Base-by-base conservation (phyloP, 768 basidiomycete species). In the Trametes maxima region DNA sequence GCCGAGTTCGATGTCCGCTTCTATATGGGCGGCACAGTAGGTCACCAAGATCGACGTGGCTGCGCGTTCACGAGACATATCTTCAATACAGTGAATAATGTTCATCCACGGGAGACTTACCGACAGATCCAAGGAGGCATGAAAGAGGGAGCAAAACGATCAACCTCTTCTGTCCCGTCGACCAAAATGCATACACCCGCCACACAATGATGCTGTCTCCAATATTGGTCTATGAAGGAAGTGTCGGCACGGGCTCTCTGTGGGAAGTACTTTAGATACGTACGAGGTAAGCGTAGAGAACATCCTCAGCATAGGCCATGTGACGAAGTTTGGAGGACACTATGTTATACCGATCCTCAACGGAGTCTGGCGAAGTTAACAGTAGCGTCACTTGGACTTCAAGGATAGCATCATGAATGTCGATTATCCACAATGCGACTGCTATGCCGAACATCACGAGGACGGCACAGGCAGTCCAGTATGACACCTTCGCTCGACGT, bases 141-240 rank as follows among this genome's bases (percentile, higher is more conserved):
- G 64, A 56, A 13, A 44, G 6, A 3, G 68, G 67, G 8, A 68
- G 35, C 25, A 63, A 7, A 14, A 70, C n/a, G 12, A 66, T 54
- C 10, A 49, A 21, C 53, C 65, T 63, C n/a, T 64, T 50, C 12
- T 57, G 46, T 3, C 63, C 59, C 39, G 60, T 54, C 7, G 53
- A 53, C 52, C 65, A 66, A 17, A 70, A 56, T 2, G 54, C 64
- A 54, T 59, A 66, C 16, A 70, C 66, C 12, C 69, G 67, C 52
- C 54, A 66, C 12, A 70, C 63, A 14, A 70, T 67, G 58, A 70
- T 66, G 25, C 35, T 50, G 44, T 70, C 69, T 24, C 69, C 69
- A 3, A 70, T 14, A n/a, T 64, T 60, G 1, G 67, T 59, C 69
- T 70, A 43, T 10, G 24, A 19, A 50, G 44, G 28, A 35, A 24